A percentile compares a stretch with the other conserved stretches of the same genome.
phyloP scores from a whole-genome alignment of 768 basidiomycete genomes.

The Auriscalpium vulgare region DNA sequence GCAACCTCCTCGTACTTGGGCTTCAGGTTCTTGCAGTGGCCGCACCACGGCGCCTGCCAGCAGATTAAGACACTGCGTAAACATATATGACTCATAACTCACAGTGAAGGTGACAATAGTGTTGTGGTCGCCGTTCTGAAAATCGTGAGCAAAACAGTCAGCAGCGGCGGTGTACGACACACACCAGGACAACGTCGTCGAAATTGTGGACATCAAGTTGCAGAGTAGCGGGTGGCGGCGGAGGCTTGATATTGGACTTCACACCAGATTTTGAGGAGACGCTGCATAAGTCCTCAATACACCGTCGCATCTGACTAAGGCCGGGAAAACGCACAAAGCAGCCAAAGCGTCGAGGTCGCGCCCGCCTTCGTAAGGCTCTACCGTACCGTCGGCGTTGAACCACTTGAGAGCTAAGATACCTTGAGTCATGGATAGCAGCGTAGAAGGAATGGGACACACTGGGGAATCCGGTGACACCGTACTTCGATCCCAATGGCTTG shows the following conservation, averaged over 20 bases:
- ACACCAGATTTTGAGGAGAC: constrained; percentile 68
- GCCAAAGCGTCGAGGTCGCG: constrained; percentile 76
- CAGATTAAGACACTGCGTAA: constrained; percentile 23
- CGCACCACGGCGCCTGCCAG: constrained; percentile 62
- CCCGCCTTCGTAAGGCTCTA: constrained; percentile 64
- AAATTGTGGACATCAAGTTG: constrained; percentile 69
- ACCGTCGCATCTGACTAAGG: neutral
- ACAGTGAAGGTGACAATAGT: constrained; percentile 80
- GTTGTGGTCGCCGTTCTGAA: constrained; percentile 57
- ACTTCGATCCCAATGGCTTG: constrained; percentile 66
- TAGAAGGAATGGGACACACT: constrained; percentile 44
- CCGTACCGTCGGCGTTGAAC: constrained; percentile 59
- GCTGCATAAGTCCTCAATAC: constrained; percentile 30
- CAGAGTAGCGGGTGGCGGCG: constrained; percentile 63
- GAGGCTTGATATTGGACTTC: constrained; percentile 83
- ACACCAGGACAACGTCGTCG: constrained; percentile 62
- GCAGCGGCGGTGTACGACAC: constrained; percentile 10
- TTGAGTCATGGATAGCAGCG: constrained; percentile 5
- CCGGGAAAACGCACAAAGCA: constrained; percentile 49
- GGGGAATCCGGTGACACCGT: constrained; percentile 77
- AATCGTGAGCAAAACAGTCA: neutral
- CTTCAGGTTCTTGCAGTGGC: constrained; percentile 91
- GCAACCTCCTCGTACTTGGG: constrained; percentile 85
- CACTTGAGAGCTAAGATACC: constrained; percentile 73
- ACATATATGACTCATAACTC: constrained; percentile 15